Evolutionary conservation across 2,329 filamentous ascomycete species (phyloP), one percentile per base, ranked within the genome.

Genomic region (Biscogniauxia sp.): DNA sequence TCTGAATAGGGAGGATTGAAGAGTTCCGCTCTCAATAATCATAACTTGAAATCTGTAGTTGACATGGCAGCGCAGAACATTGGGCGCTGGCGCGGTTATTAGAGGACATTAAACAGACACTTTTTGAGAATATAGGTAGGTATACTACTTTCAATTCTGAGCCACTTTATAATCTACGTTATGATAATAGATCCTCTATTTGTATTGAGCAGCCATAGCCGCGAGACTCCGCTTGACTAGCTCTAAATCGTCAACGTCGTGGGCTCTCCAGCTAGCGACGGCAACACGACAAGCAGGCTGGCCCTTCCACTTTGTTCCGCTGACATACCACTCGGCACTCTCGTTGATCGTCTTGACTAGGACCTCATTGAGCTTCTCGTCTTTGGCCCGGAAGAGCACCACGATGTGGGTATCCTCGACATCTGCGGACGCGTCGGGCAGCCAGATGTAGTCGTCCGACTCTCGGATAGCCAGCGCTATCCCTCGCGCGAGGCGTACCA

Each of bases 221-320:
- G 79, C 77, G 68, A 96, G 73, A 2, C 93, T 87, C 5, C 80
- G 77, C 62, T 78, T 82, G 17, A 96, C 83, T n/a, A 92, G 73
- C 20, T 75, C 77, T 61, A 88, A 77, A 71, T 96, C 93, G 61
- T 82, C 81, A 54, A 87, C 80, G 0, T 88, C 81, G 69, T 93
- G 82, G 1, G 91, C 88, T 74, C 85, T 85, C 92, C 93, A 97
- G 70, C 91, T 97, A 49, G 90, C 89, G 51, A 97, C 86, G 0
- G 94, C 93, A 67, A 97, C 85, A n/a, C 94, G 83, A 62, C 88
- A 89, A 8, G 93, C 93, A 59, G 88, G 84, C 59, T 80, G 77
- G 0, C 89, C 90, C 51, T 86, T 80, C 92, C 93, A 97, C 53
- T 77, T 81, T 13, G 92, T 96, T 0, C 91, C 91, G 61, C 90